phyloP scores from a whole-genome alignment of 768 basidiomycete genomes.

The Boletus speciosus region DNA sequence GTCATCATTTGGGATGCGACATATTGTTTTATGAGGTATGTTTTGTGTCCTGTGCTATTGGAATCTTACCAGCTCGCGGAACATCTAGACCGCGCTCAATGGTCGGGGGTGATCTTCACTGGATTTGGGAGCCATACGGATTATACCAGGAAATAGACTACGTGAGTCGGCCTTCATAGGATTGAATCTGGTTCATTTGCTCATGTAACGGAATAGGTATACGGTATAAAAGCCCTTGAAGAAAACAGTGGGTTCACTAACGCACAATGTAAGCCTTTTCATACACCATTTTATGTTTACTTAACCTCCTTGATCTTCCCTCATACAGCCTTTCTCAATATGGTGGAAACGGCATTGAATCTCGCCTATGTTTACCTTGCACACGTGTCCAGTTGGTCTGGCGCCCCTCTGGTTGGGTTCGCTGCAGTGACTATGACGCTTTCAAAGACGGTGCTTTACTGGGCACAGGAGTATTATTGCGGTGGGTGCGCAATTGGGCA shows the following conservation, averaged over 20 bases:
- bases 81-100: conserved; percentile 75
- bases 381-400: conserved; percentile 56
- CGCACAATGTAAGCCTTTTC: conserved; percentile 64
- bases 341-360: conserved; percentile 77
- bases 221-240: conserved; percentile 65
- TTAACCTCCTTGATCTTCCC: background rate
- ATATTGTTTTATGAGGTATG: conserved; percentile 78
- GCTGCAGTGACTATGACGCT: conserved; percentile 72
- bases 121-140: conserved; percentile 86
- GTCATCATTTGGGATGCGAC: conserved; percentile 75
- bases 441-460: conserved; percentile 83
- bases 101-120: conserved; percentile 83
- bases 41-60: background rate
- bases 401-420: conserved; percentile 75
- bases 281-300: background rate
- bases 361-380: conserved; percentile 72
- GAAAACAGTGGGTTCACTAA: conserved; percentile 76
- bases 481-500: conserved; percentile 72
- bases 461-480: conserved; percentile 76
- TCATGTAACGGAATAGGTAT: conserved; percentile 49
- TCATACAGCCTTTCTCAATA: conserved; percentile 64
- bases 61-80: background rate
- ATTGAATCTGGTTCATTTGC: conserved; percentile 26
- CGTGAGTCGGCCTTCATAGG: conserved; percentile 23
- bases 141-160: conserved; percentile 66